These are phyloP conservation scores for Macrolepiota albuminosa DNA, from an alignment of 768 basidiomycete genomes.

Conservation along the genomic window DNA sequence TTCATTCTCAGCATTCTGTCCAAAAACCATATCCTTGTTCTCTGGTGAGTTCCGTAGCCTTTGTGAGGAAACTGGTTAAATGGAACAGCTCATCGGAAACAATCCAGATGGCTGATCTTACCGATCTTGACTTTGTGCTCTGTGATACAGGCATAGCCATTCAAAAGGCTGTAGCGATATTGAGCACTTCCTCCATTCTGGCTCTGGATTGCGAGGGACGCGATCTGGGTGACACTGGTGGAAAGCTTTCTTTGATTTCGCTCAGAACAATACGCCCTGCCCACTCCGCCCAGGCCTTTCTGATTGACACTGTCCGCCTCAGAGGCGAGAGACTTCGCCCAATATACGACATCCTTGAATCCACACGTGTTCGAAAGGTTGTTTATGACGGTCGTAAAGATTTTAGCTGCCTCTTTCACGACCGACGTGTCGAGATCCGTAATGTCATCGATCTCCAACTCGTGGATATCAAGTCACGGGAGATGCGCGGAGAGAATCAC, in stretches of 20 bases:
- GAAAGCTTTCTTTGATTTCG: slow-evolving; percentile 7
- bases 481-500: slow-evolving; percentile 4
- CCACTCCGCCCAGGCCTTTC: background rate
- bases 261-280: background rate
- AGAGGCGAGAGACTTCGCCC: background rate
- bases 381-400: slow-evolving; percentile 12
- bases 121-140: slow-evolving; percentile 1
- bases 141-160: slow-evolving; percentile 3
- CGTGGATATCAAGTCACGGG: slow-evolving; percentile 8
- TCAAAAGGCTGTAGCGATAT: background rate
- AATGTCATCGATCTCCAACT: slow-evolving; percentile 10
- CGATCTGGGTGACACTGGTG: background rate
- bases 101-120: background rate
- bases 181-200: slow-evolving; percentile 1
- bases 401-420: slow-evolving; percentile 10
- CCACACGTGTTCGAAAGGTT: slow-evolving; percentile 2
- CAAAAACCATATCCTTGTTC: background rate
- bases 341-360: slow-evolving; percentile 10
- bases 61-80: background rate
- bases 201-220: slow-evolving; percentile 16
- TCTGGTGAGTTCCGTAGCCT: background rate
- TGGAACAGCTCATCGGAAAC: background rate
- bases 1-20: background rate
- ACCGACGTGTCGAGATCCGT: background rate
- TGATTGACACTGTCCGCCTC: slow-evolving; percentile 6